phyloP scores from a whole-genome alignment of 2,329 filamentous ascomycete species.

The Biscogniauxia mediterranea region DNA sequence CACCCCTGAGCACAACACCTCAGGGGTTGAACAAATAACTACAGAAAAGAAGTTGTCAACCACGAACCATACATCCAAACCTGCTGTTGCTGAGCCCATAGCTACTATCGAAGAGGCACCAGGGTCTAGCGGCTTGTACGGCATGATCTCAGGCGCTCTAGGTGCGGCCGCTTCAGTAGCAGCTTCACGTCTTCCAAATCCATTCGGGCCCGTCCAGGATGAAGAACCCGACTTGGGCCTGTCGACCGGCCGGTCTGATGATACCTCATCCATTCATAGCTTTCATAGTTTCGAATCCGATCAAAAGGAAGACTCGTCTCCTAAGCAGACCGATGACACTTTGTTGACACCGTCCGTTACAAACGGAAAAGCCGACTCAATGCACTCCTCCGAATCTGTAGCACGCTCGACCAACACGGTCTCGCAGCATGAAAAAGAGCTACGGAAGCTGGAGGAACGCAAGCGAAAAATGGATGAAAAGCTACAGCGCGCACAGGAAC shows the following conservation, averaged over 20 bases:
- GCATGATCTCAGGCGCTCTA: slow-evolving; percentile 53
- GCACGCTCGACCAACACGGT: slow-evolving; percentile 23
- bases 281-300: slow-evolving; percentile 55
- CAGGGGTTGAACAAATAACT: slow-evolving; percentile 31
- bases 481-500: slow-evolving; percentile 27
- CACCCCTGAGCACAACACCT: slow-evolving; percentile 22
- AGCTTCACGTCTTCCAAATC: slow-evolving; percentile 42
- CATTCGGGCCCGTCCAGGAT: slow-evolving; percentile 31
- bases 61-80: slow-evolving; percentile 19
- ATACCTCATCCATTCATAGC: slow-evolving; percentile 46
- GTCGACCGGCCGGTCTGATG: slow-evolving; percentile 35
- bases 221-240: slow-evolving; percentile 32
- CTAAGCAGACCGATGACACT: slow-evolving; percentile 13
- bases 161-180: slow-evolving; percentile 51
- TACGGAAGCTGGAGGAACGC: slow-evolving; percentile 60
- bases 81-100: slow-evolving; percentile 7
- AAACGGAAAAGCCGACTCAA: slow-evolving; percentile 29
- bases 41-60: slow-evolving; percentile 21
- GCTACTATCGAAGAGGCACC: slow-evolving; percentile 29
- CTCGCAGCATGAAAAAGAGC: slow-evolving; percentile 58
- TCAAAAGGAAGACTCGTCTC: slow-evolving; percentile 34
- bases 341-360: slow-evolving; percentile 24
- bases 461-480: slow-evolving; percentile 45
- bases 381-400: slow-evolving; percentile 40
- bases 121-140: slow-evolving; percentile 49